These are phyloP conservation scores for Pelargonium citronellum DNA, from an alignment of 441 rosid genomes.

Conservation along the genomic window DNA sequence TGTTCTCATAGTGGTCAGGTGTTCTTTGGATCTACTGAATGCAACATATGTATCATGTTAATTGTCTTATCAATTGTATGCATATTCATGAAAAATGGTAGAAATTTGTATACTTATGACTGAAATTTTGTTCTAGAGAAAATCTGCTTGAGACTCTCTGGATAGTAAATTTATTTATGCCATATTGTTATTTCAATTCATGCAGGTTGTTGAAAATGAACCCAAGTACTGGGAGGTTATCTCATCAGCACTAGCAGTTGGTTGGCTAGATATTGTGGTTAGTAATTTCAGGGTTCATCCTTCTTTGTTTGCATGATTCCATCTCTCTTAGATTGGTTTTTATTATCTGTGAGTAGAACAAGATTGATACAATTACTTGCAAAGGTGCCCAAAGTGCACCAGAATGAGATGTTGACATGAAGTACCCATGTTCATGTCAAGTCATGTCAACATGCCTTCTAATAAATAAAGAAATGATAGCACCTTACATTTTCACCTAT, in stretches of 20 bases:
- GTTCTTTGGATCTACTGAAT: not conserved
- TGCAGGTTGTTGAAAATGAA: constrained; percentile 74
- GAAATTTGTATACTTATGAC: not conserved
- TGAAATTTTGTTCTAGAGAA: constrained; percentile 5
- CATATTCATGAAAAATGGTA: not conserved
- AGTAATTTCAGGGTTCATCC: constrained; percentile 18
- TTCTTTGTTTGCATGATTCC: not conserved
- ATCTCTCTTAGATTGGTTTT: constrained; percentile 4
- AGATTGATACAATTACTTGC: not conserved
- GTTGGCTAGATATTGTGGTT: constrained; percentile 91
- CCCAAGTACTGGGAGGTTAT: constrained; percentile 79
- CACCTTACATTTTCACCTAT: not conserved
- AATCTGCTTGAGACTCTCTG: constrained; percentile 14
- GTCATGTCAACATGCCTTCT: not conserved
- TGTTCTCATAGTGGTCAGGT: constrained; percentile 1
- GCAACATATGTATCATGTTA: not conserved
- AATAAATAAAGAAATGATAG: not conserved
- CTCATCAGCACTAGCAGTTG: constrained; percentile 74
- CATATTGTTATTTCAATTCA: not conserved
- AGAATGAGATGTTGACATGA: not conserved
- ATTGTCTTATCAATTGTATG: not conserved
- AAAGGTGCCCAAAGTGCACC: not conserved
- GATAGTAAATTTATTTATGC: not conserved
- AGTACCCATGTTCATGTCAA: not conserved
- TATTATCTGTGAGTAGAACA: not conserved